These are phyloP conservation scores for Fusarium tjaetaba DNA, from an alignment of 2,329 filamentous ascomycete genomes.

Conservation along the genomic window DNA sequence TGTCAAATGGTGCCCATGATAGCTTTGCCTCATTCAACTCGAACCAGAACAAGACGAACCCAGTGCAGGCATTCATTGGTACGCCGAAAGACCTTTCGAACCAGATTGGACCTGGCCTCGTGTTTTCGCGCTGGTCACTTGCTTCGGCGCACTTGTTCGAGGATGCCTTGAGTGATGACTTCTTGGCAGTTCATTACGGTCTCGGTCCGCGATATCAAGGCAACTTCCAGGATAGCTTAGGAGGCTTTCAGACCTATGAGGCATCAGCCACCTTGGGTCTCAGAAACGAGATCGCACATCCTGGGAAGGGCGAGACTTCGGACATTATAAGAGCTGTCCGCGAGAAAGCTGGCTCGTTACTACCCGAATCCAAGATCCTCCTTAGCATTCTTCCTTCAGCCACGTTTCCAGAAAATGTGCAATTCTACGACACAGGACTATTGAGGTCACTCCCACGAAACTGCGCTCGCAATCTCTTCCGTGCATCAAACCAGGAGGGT, in stretches of 20 bases:
- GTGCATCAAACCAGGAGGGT: conserved; percentile 58
- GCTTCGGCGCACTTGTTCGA: conserved; percentile 91
- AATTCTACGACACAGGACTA: conserved; percentile 79
- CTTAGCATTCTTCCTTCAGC: conserved; percentile 85
- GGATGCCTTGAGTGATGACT: conserved; percentile 87
- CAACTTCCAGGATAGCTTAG: conserved; percentile 96
- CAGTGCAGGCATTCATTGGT: conserved; percentile 91
- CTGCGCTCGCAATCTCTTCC: conserved; percentile 69
- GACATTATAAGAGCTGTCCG: conserved; percentile 92
- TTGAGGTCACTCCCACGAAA: conserved; percentile 79
- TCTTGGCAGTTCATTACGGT: conserved; percentile 89
- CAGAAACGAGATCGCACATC: conserved; percentile 89
- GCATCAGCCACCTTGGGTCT: conserved; percentile 91
- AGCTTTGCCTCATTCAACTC: conserved; percentile 77
- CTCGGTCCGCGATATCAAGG: conserved; percentile 92
- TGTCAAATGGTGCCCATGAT: conserved; percentile 69
- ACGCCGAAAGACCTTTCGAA: conserved; percentile 89
- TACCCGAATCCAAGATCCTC: conserved; percentile 83
- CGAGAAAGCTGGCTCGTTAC: conserved; percentile 81
- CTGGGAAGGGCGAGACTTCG: conserved; percentile 88
- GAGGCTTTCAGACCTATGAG: conserved; percentile 95
- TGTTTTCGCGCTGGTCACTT: conserved; percentile 86
- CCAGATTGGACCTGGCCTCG: conserved; percentile 75
- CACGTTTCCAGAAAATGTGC: conserved; percentile 83
- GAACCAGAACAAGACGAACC: conserved; percentile 65